phyloP scores from a whole-genome alignment of 2,329 filamentous ascomycete genomes.

The Fusarium lateritium region DNA sequence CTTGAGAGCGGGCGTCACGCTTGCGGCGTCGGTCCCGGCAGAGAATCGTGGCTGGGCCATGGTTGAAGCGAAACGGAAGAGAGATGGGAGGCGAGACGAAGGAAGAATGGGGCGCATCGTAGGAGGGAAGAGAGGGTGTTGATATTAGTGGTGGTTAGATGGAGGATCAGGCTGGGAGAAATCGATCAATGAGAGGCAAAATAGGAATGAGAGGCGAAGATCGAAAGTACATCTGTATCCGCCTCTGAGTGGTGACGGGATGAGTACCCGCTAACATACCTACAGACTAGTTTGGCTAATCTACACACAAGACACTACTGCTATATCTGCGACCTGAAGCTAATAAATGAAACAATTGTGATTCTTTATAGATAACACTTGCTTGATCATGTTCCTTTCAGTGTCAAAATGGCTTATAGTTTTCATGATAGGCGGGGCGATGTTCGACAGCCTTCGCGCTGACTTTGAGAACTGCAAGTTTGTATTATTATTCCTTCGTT shows the following conservation, averaged over 20 bases:
- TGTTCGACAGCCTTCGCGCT: not conserved
- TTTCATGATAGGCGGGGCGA: not conserved
- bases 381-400: not conserved
- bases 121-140: constrained; percentile 4
- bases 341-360: not conserved
- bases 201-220: constrained; percentile 25
- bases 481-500: not conserved
- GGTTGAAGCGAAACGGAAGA: constrained; percentile 34
- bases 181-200: constrained; percentile 26
- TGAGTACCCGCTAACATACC: constrained; percentile 28
- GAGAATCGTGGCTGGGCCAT: constrained; percentile 60
- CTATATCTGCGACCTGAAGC: not conserved
- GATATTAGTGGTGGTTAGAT: constrained; percentile 7
- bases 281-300: not conserved
- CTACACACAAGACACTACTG: not conserved
- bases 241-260: not conserved
- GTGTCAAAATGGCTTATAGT: not conserved
- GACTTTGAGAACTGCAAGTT: not conserved
- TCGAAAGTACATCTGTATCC: constrained; percentile 19
- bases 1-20: constrained; percentile 54
- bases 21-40: constrained; percentile 60
- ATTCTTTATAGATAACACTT: no score
- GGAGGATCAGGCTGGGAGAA: constrained; percentile 28
- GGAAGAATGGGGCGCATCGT: constrained; percentile 36
- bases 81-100: constrained; percentile 19